Base-by-base conservation (phyloP, 2,329 filamentous ascomycete species). In the Talaromyces sp. region DNA sequence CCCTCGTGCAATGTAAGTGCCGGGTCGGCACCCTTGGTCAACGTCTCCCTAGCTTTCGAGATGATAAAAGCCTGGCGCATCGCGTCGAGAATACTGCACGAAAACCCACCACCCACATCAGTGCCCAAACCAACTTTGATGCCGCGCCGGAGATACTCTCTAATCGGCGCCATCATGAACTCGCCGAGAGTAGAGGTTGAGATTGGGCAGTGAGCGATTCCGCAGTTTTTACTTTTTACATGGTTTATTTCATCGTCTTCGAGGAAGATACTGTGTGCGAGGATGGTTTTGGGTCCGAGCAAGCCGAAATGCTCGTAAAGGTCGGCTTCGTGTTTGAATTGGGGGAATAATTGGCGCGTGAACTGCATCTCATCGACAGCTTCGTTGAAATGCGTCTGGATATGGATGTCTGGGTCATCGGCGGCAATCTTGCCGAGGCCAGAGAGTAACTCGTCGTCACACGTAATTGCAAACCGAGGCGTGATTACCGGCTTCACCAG, bases 341-440 rank as follows among this genome's bases (percentile, higher is more conserved):
- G 71, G 0, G 85, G 84, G 65, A 87, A 88, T 2, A 89, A 72
- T 0, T 77, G 70, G 8, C 71, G 72, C 0, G 86, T 88, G 22
- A 81, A 80, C 1, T 75, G 65, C 58, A 87, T 84, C 70, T 89
- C 86, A 62, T 86, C 81, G 66, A 80, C 76, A 0, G 86, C 85
- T 68, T 89, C 86, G 70, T 87, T 85, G 75, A 89, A 88, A 69
- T 89, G 87, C 3, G 86, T 88, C 72, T 89, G 86, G 33, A 90
- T 82, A 0, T 83, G 78, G 22, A 88, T 68, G 0, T 78, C 70
- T 15, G 75, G 74, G 60, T 88, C 77, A 10, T 75, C 65, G 3
- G 67, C 65, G 0, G 82, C 82, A 27, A 89, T 79, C 1, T 73
- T 68, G 0, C 87, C 87, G 0, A 90, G 75, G 0, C 84, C 84